These are phyloP conservation scores for Cercospora canescens DNA, from an alignment of 2,329 filamentous ascomycete species.

Conservation along the genomic window DNA sequence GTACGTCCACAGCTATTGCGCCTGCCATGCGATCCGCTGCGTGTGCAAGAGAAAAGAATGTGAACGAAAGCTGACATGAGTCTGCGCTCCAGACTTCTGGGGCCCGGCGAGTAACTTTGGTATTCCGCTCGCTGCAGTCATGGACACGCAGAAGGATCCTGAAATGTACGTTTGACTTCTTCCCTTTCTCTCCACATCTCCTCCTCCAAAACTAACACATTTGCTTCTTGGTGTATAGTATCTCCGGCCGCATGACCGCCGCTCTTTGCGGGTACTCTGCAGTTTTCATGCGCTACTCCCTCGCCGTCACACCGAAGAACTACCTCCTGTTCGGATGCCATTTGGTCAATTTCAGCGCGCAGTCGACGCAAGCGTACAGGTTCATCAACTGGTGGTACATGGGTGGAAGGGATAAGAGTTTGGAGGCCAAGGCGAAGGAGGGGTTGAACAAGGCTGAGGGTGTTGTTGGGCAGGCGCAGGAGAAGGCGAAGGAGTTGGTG, in stretches of 20 bases:
- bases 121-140: conserved; percentile 55
- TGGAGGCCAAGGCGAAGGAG: conserved; percentile 42
- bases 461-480: conserved; percentile 28
- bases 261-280: conserved; percentile 62
- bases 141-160: conserved; percentile 55
- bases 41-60: background rate
- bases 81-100: conserved; percentile 49
- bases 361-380: conserved; percentile 62
- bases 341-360: conserved; percentile 63
- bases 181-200: background rate
- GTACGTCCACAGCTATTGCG: conserved; percentile 37
- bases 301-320: conserved; percentile 64
- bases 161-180: conserved; percentile 45
- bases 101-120: conserved; percentile 50
- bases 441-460: conserved; percentile 29
- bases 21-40: background rate
- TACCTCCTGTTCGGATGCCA: conserved; percentile 70
- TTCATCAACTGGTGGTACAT: conserved; percentile 62
- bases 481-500: conserved; percentile 30
- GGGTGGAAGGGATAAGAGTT: conserved; percentile 46
- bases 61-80: background rate
- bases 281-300: conserved; percentile 67
- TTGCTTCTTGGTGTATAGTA: conserved; percentile 43
- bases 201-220: conserved; percentile 2
- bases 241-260: conserved; percentile 65